A percentile compares a stretch with the other conserved stretches of the same genome.
Evolutionary conservation across 148 eudicot species (phyloP).

Genomic region (Rhododendron simsii): DNA sequence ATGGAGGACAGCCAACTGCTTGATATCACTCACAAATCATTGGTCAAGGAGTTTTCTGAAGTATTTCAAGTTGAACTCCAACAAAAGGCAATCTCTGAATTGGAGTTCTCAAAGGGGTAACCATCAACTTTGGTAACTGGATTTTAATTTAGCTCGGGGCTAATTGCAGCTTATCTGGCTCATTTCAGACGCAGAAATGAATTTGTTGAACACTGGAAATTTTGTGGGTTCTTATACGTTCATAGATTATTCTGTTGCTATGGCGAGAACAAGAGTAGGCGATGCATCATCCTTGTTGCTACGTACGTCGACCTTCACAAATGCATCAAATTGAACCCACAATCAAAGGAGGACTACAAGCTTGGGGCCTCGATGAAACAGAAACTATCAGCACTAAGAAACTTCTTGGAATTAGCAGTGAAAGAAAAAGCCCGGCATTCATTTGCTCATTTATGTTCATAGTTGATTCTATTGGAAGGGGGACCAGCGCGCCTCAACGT

Average conservation of each 20-base stretch:
- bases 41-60: slow-evolving; percentile 60
- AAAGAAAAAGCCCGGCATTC: neutral
- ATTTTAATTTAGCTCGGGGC: neutral
- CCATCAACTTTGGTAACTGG: neutral
- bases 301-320: neutral
- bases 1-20: slow-evolving; percentile 46
- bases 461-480: too few species aligned
- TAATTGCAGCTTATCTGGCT: neutral
- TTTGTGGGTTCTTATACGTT: neutral
- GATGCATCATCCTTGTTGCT: neutral
- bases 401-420: neutral
- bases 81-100: slow-evolving; percentile 16
- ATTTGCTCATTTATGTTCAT: neutral
- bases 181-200: neutral
- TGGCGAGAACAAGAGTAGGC: neutral
- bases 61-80: slow-evolving; percentile 66
- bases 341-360: neutral
- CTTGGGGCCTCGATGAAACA: neutral
- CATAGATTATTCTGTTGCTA: neutral
- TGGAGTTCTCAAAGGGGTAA: neutral
- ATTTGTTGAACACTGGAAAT: neutral
- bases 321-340: neutral
- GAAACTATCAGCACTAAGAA: neutral
- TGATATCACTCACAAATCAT: slow-evolving; percentile 38
- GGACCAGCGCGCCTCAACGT: neutral